phyloP scores from a whole-genome alignment of 2,329 filamentous ascomycete species.

The Parascedosporium putredinis region DNA sequence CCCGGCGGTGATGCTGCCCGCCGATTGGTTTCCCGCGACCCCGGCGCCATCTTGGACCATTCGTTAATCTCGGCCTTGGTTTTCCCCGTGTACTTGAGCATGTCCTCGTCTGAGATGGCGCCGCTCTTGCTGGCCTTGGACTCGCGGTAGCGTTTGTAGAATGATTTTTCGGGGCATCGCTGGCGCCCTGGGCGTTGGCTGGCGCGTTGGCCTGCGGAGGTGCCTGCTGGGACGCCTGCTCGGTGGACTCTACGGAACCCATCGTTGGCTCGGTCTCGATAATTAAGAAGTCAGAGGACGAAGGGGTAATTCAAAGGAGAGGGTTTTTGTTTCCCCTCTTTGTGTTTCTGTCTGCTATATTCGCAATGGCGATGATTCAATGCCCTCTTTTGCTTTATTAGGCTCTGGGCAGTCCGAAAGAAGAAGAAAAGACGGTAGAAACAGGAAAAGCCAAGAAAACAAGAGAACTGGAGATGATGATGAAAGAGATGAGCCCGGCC shows the following conservation, averaged over 20 bases:
- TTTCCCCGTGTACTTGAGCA: conserved; percentile 31
- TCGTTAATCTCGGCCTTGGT: conserved; percentile 19
- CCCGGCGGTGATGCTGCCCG: conserved; percentile 23
- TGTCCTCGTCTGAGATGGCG: conserved; percentile 27
- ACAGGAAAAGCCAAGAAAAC: no score
- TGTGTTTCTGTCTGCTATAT: no score
- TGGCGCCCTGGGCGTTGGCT: background rate
- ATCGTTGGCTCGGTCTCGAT: no score
- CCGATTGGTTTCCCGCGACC: conserved; percentile 28
- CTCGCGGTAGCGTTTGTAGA: conserved; percentile 22
- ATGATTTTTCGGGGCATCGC: conserved; percentile 20
- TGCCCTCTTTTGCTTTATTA: no score
- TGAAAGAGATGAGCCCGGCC: no score
- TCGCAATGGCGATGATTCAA: no score
- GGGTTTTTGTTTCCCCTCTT: background rate
- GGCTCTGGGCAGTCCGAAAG: no score
- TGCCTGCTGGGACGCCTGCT: background rate
- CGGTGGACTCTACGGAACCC: background rate
- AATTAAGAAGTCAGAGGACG: no score
- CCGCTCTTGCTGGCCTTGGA: conserved; percentile 18
- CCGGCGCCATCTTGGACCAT: conserved; percentile 29
- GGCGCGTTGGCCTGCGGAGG: no score
- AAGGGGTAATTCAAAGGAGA: no score
- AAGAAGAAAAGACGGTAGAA: no score
- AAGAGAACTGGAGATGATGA: no score